Evolutionary conservation across 2,329 filamentous ascomycete species (phyloP), one percentile per base, ranked within the genome.

Genomic region (Alternaria arbusti): DNA sequence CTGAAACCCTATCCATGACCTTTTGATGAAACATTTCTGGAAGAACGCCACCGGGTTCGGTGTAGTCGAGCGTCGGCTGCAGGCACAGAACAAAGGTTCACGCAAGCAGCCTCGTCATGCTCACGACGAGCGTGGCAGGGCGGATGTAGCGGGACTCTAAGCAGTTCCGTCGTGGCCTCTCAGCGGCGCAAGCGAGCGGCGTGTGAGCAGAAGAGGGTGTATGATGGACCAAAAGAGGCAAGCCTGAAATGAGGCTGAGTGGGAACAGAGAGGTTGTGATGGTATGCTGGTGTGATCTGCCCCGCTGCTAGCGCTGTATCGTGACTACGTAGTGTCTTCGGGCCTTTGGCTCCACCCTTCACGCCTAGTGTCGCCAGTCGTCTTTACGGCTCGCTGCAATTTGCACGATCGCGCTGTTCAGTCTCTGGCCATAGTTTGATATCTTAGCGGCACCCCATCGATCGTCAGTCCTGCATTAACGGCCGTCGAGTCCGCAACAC

Each of bases 401-500:
- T 68, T 60, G 63, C 64, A 65, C 63, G 54, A 67, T 70, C 57
- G 66, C 58, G 62, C 51, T 61, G 46, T 61, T 54, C 60, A 59
- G 59, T 64, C 61, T 68, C 51, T 54, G 63, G 63, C 61, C 63
- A 55, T 57, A 59, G 60, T 64, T 54, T 63, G 59, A 45, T 60
- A 57, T 59, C 54, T 50, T 50, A 64, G 65, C 64, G 62, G 62
- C 57, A 61, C 65, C 58, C 55, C 57, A 62, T 61, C 63, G 74
- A 78, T 78, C 77, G 70, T 66, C 75, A 67, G 68, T 67, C 70
- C 71, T 78, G 76, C 75, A 77, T 70, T 63, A 73, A 73, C 67
- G 68, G 67, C 66, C 63, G 70, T 66, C 64, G 63, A 69, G 65
- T 67, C 70, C 65, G 69, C 71, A 69, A 62, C 56, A 66, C 71